Base-by-base conservation (phyloP, 441 rosid species). In the Geranium incanum region DNA sequence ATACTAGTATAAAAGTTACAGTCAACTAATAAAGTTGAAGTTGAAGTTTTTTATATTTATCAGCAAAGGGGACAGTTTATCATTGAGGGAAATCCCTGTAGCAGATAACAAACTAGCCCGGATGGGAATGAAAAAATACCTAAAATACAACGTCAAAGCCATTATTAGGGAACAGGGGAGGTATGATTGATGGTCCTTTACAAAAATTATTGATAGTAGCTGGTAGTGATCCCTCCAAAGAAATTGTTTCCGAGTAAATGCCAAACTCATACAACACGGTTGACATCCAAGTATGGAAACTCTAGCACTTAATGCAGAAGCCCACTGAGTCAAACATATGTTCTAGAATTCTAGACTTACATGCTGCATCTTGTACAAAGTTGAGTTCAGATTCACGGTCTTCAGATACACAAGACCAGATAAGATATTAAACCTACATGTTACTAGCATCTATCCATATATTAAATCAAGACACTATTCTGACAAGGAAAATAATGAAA, bases 321-420 rank as follows among this genome's bases (percentile, higher is more conserved):
- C 16, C 71, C 28, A 11, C 19, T 39, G 43, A 41, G 36, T 12
- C 1, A 28, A 28, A 28, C 19, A 16, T 12, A 8, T 11, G 0
- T 45, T 23, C 36, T 6, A 6, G 73, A 60, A 28, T 19, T 18
- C 66, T 60, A 60, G 13, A 65, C 15, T 36, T 6, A 7, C 43
- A 65, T 13, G 5, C n/a, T 13, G 5, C n/a, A 36, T 36, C 68
- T 33, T 33, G n/a, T 62, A 62, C 21, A 13, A 62, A 23, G 13
- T 21, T 21, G 36, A 62, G 66, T 62, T 62, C 66, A 62, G 23
- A 21, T 62, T 9, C 23, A 18, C n/a, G 66, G 33, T 62, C 66
- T 62, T 19, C 66, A 8, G 13, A 28, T 28, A 62, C 36, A 62
- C 36, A 9, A 21, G 66, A 62, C 13, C 66, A 62, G 66, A 21